These are phyloP conservation scores for Podaxis sp. DNA, from an alignment of 768 basidiomycete genomes.

Conservation along the genomic window DNA sequence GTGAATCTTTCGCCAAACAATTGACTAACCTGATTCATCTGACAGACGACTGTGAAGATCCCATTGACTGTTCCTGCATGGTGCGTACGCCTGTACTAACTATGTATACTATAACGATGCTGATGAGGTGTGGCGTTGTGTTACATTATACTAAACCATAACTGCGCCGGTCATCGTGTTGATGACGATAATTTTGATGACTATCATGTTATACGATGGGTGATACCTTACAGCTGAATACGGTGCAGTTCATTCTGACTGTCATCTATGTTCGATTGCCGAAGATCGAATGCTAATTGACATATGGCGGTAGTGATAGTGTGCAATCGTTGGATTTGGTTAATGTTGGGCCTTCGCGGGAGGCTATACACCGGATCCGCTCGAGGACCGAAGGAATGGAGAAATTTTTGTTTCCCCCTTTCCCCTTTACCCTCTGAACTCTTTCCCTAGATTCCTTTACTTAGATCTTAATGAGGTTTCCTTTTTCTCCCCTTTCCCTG, in stretches of 20 bases:
- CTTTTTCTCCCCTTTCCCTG: not conserved
- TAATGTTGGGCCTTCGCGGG: not conserved
- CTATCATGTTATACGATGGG: not conserved
- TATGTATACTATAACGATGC: not conserved
- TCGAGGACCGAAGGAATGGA: not conserved
- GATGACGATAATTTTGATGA: not conserved
- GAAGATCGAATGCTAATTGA: not conserved
- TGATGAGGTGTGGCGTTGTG: too few relatives aligned
- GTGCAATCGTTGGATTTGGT: too few relatives aligned
- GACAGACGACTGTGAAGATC: slow-evolving; percentile 77
- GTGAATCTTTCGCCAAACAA: not conserved
- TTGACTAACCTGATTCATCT: not conserved
- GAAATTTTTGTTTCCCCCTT: not conserved
- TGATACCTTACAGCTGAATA: not conserved
- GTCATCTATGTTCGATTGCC: not conserved
- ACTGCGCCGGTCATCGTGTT: too few relatives aligned
- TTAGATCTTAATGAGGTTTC: not conserved
- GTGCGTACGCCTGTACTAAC: slow-evolving; percentile 26
- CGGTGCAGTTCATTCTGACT: not conserved
- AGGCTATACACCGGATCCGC: not conserved
- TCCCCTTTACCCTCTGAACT: not conserved
- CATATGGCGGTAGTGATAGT: not conserved
- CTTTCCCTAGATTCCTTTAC: not conserved
- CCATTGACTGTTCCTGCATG: slow-evolving; percentile 86
- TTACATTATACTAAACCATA: too few relatives aligned